Evolutionary conservation across 2,329 filamentous ascomycete species (phyloP).

Genomic region (Cercospora canescens): DNA sequence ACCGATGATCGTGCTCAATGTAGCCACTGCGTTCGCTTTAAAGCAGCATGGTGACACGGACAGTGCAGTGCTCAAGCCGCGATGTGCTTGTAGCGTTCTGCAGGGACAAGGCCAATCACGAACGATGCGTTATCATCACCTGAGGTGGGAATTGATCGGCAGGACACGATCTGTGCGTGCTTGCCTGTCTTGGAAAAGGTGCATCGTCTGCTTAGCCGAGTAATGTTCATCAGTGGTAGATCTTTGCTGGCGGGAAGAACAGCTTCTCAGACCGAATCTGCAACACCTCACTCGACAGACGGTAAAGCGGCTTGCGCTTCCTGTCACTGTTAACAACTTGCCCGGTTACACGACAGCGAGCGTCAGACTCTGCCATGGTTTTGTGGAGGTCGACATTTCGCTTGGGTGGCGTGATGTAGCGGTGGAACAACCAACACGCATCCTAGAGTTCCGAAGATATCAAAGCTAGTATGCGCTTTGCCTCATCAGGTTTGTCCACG

Average conservation of each 20-base stretch:
- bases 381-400: not conserved
- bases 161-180: not conserved
- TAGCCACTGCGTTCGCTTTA: constrained; percentile 2
- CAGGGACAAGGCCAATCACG: constrained; percentile 4
- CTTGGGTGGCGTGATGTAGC: not conserved
- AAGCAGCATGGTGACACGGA: not conserved
- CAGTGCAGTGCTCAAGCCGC: not conserved
- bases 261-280: not conserved
- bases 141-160: not conserved
- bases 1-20: constrained; percentile 6
- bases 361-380: not conserved
- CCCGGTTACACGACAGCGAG: not conserved
- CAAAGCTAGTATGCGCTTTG: not conserved
- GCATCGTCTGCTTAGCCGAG: not conserved
- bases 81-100: not conserved
- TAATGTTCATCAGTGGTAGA: not conserved
- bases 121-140: not conserved
- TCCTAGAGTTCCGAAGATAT: not conserved
- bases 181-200: not conserved
- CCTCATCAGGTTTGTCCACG: not conserved
- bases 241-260: not conserved
- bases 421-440: not conserved
- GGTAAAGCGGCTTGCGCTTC: not conserved
- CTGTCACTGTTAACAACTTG: not conserved
- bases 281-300: not conserved